phyloP scores from a whole-genome alignment of 495 filamentous ascomycete genomes.

The Penicillium maclennaniae region DNA sequence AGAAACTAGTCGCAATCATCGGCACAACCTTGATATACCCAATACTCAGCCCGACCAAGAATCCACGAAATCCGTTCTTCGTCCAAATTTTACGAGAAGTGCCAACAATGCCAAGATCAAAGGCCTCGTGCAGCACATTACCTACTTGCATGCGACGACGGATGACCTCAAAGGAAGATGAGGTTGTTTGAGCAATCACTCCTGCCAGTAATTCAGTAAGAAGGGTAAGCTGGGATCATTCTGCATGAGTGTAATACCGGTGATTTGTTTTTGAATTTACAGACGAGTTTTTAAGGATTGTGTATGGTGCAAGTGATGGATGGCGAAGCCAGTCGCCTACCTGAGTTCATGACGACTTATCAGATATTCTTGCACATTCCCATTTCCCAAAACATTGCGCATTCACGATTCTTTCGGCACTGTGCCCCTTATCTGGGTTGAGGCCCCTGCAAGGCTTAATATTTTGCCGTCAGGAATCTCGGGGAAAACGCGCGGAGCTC shows the following conservation, averaged over 20 bases:
- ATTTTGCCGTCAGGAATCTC: background rate
- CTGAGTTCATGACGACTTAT: background rate
- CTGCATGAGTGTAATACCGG: too few relatives aligned
- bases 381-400: background rate
- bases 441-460: background rate
- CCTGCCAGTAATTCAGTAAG: constrained; percentile 76
- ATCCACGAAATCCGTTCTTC: constrained; percentile 72
- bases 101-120: constrained; percentile 68
- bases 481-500: background rate
- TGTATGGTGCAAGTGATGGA: constrained; percentile 58
- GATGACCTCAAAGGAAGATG: constrained; percentile 87
- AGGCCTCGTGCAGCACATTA: constrained; percentile 79
- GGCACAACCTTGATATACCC: constrained; percentile 90
- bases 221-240: constrained; percentile 40
- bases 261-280: constrained; percentile 12
- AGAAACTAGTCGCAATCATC: constrained; percentile 72
- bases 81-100: constrained; percentile 63
- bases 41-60: constrained; percentile 85
- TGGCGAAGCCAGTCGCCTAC: constrained; percentile 69
- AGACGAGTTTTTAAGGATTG: constrained; percentile 48
- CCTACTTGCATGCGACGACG: constrained; percentile 88
- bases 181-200: constrained; percentile 76
- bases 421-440: background rate
- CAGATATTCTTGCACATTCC: background rate
- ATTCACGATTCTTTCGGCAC: background rate